Evolutionary conservation across 2,329 filamentous ascomycete species (phyloP).

Genomic region (Fusarium albidum): DNA sequence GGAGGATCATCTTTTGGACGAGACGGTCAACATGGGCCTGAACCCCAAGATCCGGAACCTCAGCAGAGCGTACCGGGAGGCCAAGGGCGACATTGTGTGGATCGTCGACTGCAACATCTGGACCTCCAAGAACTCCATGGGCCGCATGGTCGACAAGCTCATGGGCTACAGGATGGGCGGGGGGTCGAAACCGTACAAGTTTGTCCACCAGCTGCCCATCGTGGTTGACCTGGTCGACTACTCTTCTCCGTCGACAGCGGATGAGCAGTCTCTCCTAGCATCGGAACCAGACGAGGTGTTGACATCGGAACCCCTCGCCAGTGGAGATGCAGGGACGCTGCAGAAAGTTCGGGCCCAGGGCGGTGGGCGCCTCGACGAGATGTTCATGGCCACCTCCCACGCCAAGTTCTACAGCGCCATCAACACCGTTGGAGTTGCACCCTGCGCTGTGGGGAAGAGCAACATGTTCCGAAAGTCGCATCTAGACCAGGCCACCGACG

Average conservation of each 20-base stretch:
- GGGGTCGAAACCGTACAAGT: slow-evolving; percentile 74
- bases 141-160: slow-evolving; percentile 88
- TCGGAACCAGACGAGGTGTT: slow-evolving; percentile 42
- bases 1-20: slow-evolving; percentile 74
- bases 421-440: slow-evolving; percentile 89
- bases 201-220: slow-evolving; percentile 92
- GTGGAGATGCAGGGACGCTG: slow-evolving; percentile 33
- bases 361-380: slow-evolving; percentile 89
- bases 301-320: slow-evolving; percentile 29
- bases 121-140: slow-evolving; percentile 80
- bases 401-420: slow-evolving; percentile 98
- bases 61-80: slow-evolving; percentile 90
- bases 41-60: slow-evolving; percentile 99
- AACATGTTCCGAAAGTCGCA: slow-evolving; percentile 98
- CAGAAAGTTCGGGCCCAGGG: slow-evolving; percentile 53
- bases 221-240: slow-evolving; percentile 74
- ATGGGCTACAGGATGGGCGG: slow-evolving; percentile 69
- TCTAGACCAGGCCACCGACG: slow-evolving; percentile 75
- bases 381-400: slow-evolving; percentile 93
- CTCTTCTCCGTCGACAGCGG: slow-evolving; percentile 21
- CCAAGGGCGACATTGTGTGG: slow-evolving; percentile 89
- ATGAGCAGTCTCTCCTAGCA: slow-evolving; percentile 44
- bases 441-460: slow-evolving; percentile 95
- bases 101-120: slow-evolving; percentile 97
- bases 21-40: slow-evolving; percentile 76